phyloP scores from a whole-genome alignment of 2,329 filamentous ascomycete genomes.

The Monosporascus sp. region DNA sequence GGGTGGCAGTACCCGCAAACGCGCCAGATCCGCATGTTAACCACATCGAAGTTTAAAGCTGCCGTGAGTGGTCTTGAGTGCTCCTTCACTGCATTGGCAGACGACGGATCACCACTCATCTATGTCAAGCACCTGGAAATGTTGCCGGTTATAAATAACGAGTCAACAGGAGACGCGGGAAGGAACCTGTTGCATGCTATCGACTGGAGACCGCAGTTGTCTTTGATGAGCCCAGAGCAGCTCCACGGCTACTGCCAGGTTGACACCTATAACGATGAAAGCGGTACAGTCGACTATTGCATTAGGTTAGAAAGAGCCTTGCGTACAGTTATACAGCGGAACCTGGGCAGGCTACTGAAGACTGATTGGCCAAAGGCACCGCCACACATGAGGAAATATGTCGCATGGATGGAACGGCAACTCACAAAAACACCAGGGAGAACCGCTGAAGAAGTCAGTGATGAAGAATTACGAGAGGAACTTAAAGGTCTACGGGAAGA shows the following conservation, averaged over 20 bases:
- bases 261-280: too few species aligned
- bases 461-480: background rate
- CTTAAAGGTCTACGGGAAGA: background rate
- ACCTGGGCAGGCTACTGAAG: background rate
- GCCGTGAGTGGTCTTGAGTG: slow-evolving; percentile 11
- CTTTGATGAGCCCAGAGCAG: slow-evolving; percentile 18
- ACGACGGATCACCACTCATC: slow-evolving; percentile 19
- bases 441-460: background rate
- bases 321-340: too few species aligned
- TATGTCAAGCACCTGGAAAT: slow-evolving; percentile 13
- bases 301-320: too few species aligned
- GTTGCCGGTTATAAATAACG: slow-evolving; percentile 9
- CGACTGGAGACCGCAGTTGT: slow-evolving; percentile 29
- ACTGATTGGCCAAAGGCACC: slow-evolving; percentile 2
- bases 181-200: too few species aligned
- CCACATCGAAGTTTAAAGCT: slow-evolving; percentile 5
- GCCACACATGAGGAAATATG: slow-evolving; percentile 1
- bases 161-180: too few species aligned
- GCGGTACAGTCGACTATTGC: slow-evolving; percentile 1
- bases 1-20: slow-evolving; percentile 19
- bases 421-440: background rate
- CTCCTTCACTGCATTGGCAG: slow-evolving; percentile 15
- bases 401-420: background rate
- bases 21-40: slow-evolving; percentile 8
- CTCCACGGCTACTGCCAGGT: slow-evolving; percentile 15